phyloP scores from a whole-genome alignment of 441 rosid species.

The Jatropha podagrica region DNA sequence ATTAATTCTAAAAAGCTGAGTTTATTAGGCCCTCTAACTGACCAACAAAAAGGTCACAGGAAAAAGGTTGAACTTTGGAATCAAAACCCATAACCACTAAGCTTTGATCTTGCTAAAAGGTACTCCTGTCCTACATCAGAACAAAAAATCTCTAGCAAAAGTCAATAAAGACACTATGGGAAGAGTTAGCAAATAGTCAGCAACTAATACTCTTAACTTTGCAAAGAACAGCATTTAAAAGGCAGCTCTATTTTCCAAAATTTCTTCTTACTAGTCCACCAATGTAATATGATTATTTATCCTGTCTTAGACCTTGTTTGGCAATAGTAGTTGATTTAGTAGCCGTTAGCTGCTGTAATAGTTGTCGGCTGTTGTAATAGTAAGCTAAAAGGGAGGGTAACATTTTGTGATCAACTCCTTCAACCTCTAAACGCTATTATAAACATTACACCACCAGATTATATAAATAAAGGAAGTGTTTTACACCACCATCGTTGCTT shows the following conservation, averaged over 20 bases:
- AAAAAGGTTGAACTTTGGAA: neutral
- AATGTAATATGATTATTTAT: too few species aligned
- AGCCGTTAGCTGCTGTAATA: too few species aligned
- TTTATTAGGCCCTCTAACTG: neutral
- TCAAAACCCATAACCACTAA: neutral
- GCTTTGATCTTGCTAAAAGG: neutral
- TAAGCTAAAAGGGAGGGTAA: too few species aligned
- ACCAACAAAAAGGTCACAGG: neutral
- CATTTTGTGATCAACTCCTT: too few species aligned
- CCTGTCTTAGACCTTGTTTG: too few species aligned
- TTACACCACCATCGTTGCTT: neutral
- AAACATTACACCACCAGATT: too few species aligned
- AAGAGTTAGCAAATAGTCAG: neutral
- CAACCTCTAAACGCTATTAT: too few species aligned
- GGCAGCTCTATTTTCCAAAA: neutral
- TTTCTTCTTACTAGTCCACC: neutral
- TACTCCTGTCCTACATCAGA: neutral
- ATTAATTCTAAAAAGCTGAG: neutral
- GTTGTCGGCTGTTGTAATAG: too few species aligned
- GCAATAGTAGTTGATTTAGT: too few species aligned
- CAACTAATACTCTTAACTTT: neutral
- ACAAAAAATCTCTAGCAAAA: neutral
- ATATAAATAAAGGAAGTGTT: neutral
- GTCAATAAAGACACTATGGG: neutral
- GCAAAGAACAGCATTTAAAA: neutral